These are phyloP conservation scores for Ilex aquifolium DNA, from an alignment of 257 asterid species.

Conservation along the genomic window DNA sequence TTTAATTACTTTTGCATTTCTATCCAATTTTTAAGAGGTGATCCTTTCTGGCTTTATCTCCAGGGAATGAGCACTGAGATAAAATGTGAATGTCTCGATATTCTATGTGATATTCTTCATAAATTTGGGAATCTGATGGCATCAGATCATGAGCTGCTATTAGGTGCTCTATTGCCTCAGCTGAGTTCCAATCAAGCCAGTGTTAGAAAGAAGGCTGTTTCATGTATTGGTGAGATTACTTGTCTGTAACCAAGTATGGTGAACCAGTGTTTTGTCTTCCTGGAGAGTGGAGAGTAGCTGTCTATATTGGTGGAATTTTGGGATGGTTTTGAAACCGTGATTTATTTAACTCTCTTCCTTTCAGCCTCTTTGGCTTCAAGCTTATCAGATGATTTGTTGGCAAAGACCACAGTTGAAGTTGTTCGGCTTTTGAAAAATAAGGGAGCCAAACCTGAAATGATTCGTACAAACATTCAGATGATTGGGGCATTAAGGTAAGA, in stretches of 20 bases:
- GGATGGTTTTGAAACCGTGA: not conserved
- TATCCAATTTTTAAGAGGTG: too few relatives aligned
- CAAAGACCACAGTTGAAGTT: conserved; percentile 83
- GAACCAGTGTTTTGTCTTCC: not conserved
- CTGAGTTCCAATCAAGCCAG: conserved; percentile 89
- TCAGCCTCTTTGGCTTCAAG: conserved; percentile 96
- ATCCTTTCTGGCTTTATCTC: conserved; percentile 1
- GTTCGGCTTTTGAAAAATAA: conserved; percentile 60
- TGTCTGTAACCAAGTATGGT: conserved; percentile 6
- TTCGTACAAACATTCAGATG: conserved; percentile 96
- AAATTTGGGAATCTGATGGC: conserved; percentile 87
- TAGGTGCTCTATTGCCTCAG: conserved; percentile 75
- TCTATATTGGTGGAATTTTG: not conserved
- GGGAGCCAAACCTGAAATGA: conserved; percentile 66
- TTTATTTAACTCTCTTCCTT: conserved; percentile 18
- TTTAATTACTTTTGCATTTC: too few relatives aligned
- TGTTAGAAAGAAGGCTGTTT: conserved; percentile 89
- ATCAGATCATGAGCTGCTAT: conserved; percentile 73
- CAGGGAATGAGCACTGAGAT: conserved; percentile 89
- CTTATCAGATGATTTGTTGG: conserved; percentile 95
- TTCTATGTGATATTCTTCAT: conserved; percentile 92
- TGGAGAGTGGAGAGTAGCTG: not conserved
- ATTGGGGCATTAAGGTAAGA: conserved; percentile 91
- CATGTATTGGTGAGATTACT: conserved; percentile 76
- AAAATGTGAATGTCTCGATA: conserved; percentile 96